Base-by-base conservation (phyloP, 805 yeast species). In the Pichia thaimueangensis region DNA sequence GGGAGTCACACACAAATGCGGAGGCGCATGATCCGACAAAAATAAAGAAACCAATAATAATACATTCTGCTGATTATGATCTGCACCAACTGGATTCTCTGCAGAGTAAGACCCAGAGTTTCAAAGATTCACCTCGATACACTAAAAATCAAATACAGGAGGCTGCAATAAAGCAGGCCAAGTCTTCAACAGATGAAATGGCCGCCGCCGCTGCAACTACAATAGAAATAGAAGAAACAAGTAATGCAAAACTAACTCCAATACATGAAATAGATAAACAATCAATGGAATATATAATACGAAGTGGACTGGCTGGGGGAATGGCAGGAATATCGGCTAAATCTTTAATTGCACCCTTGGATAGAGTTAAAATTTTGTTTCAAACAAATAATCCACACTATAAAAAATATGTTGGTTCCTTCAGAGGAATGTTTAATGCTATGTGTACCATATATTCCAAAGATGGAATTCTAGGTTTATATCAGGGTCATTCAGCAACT, bases 401-500 rank as follows among this genome's bases (percentile, higher is more conserved):
- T 55, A 64, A 75, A 30, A 76, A 82, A 58, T 87, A 76, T 59
- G 70, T 95, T 7, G 96, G 96, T 13, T 78, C 91, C 1, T 75
- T 84, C 49, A 61, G 65, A 25, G 98, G 98, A 2, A 66, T 93
- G 42, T 70, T 78, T 47, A 66, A 69, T 36, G 97, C 98, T 0
- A 82, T 82, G 0, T 64, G 65, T 28, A 72, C 76, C 43, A 89
- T 93, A 21, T 77, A 77, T 65, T 43, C 52, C 7, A 69, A 66
- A 39, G 93, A 87, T 59, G 97, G 97, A 15, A 36, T 80, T 1
- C 48, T 66, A 33, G 98, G 98, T 2, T 74, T 93, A 42, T 91
- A 80, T 59, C 96, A 91, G 56, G 98, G 98, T 31, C 98, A 93
- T 60, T 86, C 95, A 5, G 96, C 94, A 1, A 93, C 98, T 0